Conservation (phyloP, 2,329 filamentous ascomycete genomes). For the Fusarium sp. region DNA sequence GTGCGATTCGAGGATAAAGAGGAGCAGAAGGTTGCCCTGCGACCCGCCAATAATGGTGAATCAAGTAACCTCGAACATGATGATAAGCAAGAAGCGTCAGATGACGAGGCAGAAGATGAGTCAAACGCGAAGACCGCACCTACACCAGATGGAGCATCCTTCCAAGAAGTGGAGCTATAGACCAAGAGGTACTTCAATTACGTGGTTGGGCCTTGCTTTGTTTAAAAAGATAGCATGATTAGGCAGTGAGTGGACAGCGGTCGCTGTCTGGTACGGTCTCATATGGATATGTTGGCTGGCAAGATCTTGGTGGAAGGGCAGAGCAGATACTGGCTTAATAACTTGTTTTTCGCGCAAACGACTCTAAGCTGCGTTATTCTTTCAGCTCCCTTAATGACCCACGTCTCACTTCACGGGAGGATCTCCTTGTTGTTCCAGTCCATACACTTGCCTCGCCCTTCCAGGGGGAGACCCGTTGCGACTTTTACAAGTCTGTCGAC, state of each 20-base stretch:
- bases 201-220: background rate
- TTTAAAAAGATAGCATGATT: slow-evolving; percentile 2
- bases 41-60: slow-evolving; percentile 48
- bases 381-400: background rate
- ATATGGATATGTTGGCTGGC: slow-evolving; percentile 18
- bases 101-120: slow-evolving; percentile 45
- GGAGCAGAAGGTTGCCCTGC: slow-evolving; percentile 61
- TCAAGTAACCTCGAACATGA: slow-evolving; percentile 44
- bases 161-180: slow-evolving; percentile 70
- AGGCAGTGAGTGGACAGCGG: slow-evolving; percentile 1
- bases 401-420: slow-evolving; percentile 1
- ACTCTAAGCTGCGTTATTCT: background rate
- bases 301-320: slow-evolving; percentile 23
- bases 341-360: background rate
- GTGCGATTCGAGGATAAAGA: slow-evolving; percentile 63
- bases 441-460: slow-evolving; percentile 70
- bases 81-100: slow-evolving; percentile 45
- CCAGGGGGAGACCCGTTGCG: slow-evolving; percentile 56
- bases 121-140: slow-evolving; percentile 52
- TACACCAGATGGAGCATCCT: slow-evolving; percentile 65
- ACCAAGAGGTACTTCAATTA: background rate
- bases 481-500: slow-evolving; percentile 71
- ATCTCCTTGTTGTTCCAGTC: slow-evolving; percentile 73
- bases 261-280: slow-evolving; percentile 5
- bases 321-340: slow-evolving; percentile 37